Conservation (phyloP, 331 rosid genomes). For the Pyracantha coccinea region DNA sequence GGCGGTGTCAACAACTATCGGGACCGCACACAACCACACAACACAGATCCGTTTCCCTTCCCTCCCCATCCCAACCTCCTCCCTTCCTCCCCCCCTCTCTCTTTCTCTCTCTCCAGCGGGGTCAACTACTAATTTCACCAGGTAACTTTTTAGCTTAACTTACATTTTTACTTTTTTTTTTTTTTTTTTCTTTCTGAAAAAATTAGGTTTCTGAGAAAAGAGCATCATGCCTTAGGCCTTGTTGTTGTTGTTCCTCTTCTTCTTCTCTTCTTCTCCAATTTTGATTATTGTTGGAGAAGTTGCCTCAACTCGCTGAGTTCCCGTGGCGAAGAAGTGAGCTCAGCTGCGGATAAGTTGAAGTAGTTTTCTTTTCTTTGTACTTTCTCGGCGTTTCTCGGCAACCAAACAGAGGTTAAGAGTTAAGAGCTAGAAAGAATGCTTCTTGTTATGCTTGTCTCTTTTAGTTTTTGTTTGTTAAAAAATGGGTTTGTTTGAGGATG, state of each 20-base stretch:
- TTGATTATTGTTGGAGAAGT: not conserved
- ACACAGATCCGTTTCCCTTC: not conserved
- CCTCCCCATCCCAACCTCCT: conserved; percentile 8
- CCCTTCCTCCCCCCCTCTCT: not conserved
- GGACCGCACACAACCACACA: conserved; percentile 15
- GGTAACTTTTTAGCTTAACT: conserved; percentile 9
- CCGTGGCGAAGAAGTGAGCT: not conserved
- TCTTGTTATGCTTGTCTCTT: not conserved
- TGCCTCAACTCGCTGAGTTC: not conserved
- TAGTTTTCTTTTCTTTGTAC: not conserved
- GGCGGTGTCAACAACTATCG: conserved; percentile 32
- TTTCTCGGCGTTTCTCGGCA: not conserved
- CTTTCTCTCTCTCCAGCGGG: not conserved
- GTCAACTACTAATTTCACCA: conserved; percentile 1
- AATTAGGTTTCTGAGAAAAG: not conserved
- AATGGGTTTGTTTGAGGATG: not conserved
- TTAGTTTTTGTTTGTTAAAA: not conserved
- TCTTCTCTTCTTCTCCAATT: not conserved
- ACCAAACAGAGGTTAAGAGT: conserved; percentile 2
- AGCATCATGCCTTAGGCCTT: not conserved
- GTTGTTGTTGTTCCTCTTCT: not conserved
- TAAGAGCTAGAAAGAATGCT: not conserved
- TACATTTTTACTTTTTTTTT: no score
- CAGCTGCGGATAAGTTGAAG: not conserved
- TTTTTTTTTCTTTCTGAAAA: no score